phyloP scores from a whole-genome alignment of 1,139 yeast genomes.

The Arxiozyma slooffiae region DNA sequence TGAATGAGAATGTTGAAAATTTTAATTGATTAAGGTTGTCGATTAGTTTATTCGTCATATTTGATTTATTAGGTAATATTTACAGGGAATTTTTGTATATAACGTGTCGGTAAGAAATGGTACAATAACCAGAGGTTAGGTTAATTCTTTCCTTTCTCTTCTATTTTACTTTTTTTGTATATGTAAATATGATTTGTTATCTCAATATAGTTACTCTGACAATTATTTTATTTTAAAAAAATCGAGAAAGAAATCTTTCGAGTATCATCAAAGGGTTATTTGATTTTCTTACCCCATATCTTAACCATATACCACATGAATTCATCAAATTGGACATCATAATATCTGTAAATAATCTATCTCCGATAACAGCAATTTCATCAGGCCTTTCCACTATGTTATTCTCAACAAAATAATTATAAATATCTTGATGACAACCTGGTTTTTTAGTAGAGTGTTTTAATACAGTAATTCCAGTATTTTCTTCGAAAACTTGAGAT shows the following conservation, averaged over 20 bases:
- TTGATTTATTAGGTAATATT: no score
- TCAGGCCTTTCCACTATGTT: slow-evolving; percentile 42
- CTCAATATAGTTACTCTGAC: no score
- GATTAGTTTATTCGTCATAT: no score
- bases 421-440: slow-evolving; percentile 68
- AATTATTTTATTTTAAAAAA: background rate
- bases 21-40: no score
- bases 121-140: no score
- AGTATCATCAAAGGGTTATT: slow-evolving; percentile 16
- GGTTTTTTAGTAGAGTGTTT: slow-evolving; percentile 81
- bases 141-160: no score
- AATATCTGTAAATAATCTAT: slow-evolving; percentile 80
- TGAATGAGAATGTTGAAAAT: no score
- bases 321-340: slow-evolving; percentile 95
- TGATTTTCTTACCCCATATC: slow-evolving; percentile 50
- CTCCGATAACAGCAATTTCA: slow-evolving; percentile 82
- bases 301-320: slow-evolving; percentile 73
- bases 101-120: background rate
- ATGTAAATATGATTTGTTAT: no score
- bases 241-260: slow-evolving; percentile 17
- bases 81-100: background rate
- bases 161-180: no score
- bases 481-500: slow-evolving; percentile 53
- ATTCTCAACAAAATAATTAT: slow-evolving; percentile 43
- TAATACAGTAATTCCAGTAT: slow-evolving; percentile 68